Percentiles rank a stretch among this genome's conserved stretches.
phyloP scores from a whole-genome alignment of 352 stramenopile genomes.

The Saprolegnia parasitica region DNA sequence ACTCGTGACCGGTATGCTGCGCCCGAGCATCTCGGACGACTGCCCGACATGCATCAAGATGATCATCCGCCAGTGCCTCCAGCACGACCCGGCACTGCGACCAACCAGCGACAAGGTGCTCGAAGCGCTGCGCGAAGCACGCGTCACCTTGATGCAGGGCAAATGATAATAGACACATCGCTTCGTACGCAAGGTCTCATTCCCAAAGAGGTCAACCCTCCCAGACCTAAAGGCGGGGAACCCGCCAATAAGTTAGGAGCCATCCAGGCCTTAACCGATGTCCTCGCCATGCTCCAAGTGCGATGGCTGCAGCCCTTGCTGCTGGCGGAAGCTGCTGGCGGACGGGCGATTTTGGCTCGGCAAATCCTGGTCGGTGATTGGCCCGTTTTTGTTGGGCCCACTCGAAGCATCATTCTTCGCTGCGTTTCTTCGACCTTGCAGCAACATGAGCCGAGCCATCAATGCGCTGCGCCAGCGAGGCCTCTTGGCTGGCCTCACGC shows the following conservation, averaged over 20 bases:
- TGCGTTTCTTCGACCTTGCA: constrained; percentile 3
- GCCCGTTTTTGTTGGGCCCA: background rate
- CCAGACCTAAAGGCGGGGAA: too few relatives aligned
- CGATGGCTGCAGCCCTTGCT: too few relatives aligned
- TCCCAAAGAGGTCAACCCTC: too few relatives aligned
- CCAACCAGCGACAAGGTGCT: constrained; percentile 26
- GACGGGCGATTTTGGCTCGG: background rate
- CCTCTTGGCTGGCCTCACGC: constrained; percentile 70
- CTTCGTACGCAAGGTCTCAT: too few relatives aligned
- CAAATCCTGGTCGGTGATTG: constrained; percentile 3
- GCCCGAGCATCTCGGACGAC: constrained; percentile 8
- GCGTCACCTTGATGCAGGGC: constrained; percentile 4
- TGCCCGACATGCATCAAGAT: constrained; percentile 25
- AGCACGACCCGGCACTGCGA: constrained; percentile 26
- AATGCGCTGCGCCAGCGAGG: constrained; percentile 52
- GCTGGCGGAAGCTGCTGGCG: too few relatives aligned
- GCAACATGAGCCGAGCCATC: constrained; percentile 65
- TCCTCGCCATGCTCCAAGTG: too few relatives aligned
- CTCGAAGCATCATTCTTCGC: background rate
- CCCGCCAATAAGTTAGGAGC: too few relatives aligned
- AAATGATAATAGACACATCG: background rate
- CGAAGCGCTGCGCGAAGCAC: constrained; percentile 15
- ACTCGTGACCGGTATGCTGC: constrained; percentile 27
- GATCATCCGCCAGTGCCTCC: constrained; percentile 27
- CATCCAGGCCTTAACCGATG: too few relatives aligned